phyloP scores from a whole-genome alignment of 345 rosid genomes.

The Moricandia moricandioides region DNA sequence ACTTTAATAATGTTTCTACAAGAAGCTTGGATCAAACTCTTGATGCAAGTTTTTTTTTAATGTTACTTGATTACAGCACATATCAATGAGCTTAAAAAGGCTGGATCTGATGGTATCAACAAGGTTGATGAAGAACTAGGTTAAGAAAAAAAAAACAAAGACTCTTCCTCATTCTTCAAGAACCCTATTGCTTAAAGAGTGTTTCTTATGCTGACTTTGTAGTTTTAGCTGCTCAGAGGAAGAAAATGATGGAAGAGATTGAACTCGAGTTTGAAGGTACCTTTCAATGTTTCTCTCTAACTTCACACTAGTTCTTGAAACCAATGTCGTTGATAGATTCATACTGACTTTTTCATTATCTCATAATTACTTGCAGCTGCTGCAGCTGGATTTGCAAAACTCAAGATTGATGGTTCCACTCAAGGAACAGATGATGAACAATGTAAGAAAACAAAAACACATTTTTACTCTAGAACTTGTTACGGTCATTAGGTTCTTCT shows the following conservation, averaged over 20 bases:
- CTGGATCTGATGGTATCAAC: slow-evolving; percentile 28
- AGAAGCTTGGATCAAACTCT: slow-evolving; percentile 1
- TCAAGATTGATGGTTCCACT: slow-evolving; percentile 26
- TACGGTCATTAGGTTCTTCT: slow-evolving; percentile 9
- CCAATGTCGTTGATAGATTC: not conserved
- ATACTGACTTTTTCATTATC: slow-evolving; percentile 12
- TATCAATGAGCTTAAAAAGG: slow-evolving; percentile 15
- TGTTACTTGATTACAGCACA: slow-evolving; percentile 29
- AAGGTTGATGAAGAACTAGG: slow-evolving; percentile 26
- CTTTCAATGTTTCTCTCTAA: not conserved
- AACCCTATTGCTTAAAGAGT: not conserved
- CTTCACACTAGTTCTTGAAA: slow-evolving; percentile 12
- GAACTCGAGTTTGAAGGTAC: slow-evolving; percentile 36
- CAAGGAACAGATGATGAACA: slow-evolving; percentile 30
- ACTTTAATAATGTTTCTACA: not conserved
- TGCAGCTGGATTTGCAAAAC: slow-evolving; percentile 24
- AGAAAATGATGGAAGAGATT: slow-evolving; percentile 26
- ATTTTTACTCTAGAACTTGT: not conserved
- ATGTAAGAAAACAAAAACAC: slow-evolving; percentile 1
- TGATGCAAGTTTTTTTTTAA: not conserved
- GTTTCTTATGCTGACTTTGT: slow-evolving; percentile 4
- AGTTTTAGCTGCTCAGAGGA: slow-evolving; percentile 25
- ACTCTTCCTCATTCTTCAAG: not conserved
- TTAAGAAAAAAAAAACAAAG: not conserved
- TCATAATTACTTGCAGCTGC: slow-evolving; percentile 30